Evolutionary conservation across 768 basidiomycete genomes (phyloP).

Genomic region (Dacryopinax spathularia): DNA sequence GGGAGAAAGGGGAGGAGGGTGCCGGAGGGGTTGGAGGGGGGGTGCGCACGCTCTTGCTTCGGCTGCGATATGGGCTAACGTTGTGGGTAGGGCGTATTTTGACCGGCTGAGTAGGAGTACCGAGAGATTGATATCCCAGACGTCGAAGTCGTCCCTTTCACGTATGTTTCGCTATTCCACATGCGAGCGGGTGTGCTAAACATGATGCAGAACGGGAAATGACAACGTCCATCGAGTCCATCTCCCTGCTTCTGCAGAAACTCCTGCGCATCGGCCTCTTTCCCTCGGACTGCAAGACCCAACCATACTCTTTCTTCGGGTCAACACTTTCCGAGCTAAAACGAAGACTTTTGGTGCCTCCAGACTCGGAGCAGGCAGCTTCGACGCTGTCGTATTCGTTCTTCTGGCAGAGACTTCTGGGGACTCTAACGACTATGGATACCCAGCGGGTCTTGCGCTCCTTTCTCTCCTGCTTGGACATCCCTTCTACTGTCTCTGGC

Average conservation of each 20-base stretch:
- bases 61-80: background rate
- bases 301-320: constrained; percentile 52
- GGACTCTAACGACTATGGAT: constrained; percentile 37
- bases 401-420: constrained; percentile 37
- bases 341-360: constrained; percentile 25
- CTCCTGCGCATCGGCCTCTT: constrained; percentile 56
- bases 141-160: constrained; percentile 10
- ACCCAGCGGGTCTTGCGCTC: constrained; percentile 48
- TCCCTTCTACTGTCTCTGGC: constrained; percentile 21
- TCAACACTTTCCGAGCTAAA: constrained; percentile 34
- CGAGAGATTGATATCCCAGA: constrained; percentile 19
- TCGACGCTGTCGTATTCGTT: constrained; percentile 28
- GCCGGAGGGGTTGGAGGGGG: constrained; percentile 35
- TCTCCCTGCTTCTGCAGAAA: constrained; percentile 47
- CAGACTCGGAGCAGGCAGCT: constrained; percentile 11
- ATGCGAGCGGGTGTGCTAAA: background rate
- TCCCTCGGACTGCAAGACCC: constrained; percentile 37
- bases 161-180: constrained; percentile 1
- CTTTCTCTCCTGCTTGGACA: constrained; percentile 37
- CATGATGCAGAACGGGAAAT: background rate
- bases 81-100: constrained; percentile 8
- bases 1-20: constrained; percentile 24
- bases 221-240: constrained; percentile 19
- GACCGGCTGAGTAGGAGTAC: constrained; percentile 12
- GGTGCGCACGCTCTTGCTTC: constrained; percentile 13